Base-by-base conservation (phyloP, 1,284 basidiomycete genomes). In the Ceratobasidium sp. region DNA sequence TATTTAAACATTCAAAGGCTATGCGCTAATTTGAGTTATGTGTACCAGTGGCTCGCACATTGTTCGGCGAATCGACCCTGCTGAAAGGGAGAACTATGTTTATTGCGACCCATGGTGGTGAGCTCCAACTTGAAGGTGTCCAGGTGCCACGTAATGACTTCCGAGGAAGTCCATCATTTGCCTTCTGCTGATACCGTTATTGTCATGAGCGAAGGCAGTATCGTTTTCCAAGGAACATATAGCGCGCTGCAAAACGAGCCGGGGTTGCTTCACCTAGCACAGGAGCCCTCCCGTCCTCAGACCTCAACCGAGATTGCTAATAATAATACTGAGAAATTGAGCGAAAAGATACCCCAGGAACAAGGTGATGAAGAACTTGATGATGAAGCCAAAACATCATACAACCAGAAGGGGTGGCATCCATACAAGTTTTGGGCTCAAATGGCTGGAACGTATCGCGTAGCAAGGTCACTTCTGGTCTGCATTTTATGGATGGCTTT, bases 381-480 rank as follows among this genome's bases (percentile, higher is more conserved):
- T 3, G 59, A 61, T 12, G 59, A 61, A 21, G 10, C 43, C 2
- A 46, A 3, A 41, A 21, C 9, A 18, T 61, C 59, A 21, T 61
- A 61, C 9, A 61, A 45, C 18, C 23, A n/a, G 18, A 45, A 61
- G 21, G 59, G 59, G n/a, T 46, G 28, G 45, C 59, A 46, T 16
- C 59, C 59, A 18, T 61, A 61, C 28, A 32, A 16, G 28, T 61
- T 61, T 18, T 61, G 59, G 59, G 36, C 59, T 1, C 59, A 18
- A 10, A 61, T 48, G 59, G 59, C 59, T 16, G 59, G 59, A 12
- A 0, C 30, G 21, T 41, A 61, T 48, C 59, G 59, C 10, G 43
- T 61, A 2, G 59, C 32, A 6, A 5, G 28, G 1, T 41, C 43
- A 14, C 18, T 60, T 28, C 32, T 28, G 16, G n/a, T 41, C 16